A percentile compares a stretch with the other conserved stretches of the same genome.
Evolutionary conservation across 352 stramenopile species (phyloP).

Genomic region (Globisporangium splendens): DNA sequence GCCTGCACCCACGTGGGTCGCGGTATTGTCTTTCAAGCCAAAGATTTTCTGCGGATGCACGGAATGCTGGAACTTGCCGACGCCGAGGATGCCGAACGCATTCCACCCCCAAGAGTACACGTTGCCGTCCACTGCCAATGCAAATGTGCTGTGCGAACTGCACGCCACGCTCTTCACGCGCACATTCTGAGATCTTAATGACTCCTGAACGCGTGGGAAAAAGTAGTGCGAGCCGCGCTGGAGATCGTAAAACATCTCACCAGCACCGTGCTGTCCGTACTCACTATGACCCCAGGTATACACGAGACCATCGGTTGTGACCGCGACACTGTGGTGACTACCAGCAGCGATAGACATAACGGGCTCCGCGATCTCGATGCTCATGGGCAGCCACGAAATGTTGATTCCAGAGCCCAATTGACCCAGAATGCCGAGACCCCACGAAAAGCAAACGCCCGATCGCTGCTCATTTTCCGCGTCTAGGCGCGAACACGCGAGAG

Average conservation of each 20-base stretch:
- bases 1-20: constrained; percentile 47
- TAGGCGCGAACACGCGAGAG: constrained; percentile 47
- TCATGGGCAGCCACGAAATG: constrained; percentile 59
- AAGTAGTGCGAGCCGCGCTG: constrained; percentile 78
- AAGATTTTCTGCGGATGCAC: constrained; percentile 63
- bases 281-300: constrained; percentile 82
- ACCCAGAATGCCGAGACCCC: constrained; percentile 69
- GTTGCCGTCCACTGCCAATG: constrained; percentile 37
- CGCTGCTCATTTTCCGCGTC: constrained; percentile 16
- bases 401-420: constrained; percentile 65
- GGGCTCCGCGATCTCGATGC: constrained; percentile 48
- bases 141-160: constrained; percentile 78
- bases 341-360: constrained; percentile 58
- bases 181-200: constrained; percentile 36
- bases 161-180: constrained; percentile 37
- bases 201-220: constrained; percentile 53
- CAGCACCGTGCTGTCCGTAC: constrained; percentile 76
- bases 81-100: constrained; percentile 67
- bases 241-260: constrained; percentile 62
- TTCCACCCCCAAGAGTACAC: constrained; percentile 90
- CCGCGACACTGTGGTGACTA: constrained; percentile 74
- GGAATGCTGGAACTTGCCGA: constrained; percentile 72
- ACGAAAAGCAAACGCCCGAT: constrained; percentile 66
- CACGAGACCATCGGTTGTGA: constrained; percentile 48
- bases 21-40: constrained; percentile 55